phyloP scores from a whole-genome alignment of 768 basidiomycete genomes.

The Trametes gibbosa region DNA sequence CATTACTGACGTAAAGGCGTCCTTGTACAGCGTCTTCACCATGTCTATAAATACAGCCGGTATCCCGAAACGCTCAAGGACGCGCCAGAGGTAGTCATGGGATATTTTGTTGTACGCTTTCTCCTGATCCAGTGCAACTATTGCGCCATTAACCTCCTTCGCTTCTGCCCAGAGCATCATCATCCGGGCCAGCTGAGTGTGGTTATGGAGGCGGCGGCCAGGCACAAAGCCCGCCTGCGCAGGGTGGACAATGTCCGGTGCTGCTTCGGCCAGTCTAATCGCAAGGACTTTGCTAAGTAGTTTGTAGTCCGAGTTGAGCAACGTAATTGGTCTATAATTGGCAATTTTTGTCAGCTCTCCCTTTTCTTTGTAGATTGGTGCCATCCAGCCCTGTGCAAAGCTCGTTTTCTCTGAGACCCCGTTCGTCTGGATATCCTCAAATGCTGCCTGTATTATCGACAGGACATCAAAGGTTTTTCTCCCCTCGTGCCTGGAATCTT shows the following conservation, averaged over 20 bases:
- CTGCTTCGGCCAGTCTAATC: constrained; percentile 13
- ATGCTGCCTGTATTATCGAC: neutral
- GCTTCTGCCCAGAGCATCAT: constrained; percentile 18
- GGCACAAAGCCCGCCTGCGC: constrained; percentile 41
- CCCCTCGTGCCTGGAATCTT: neutral
- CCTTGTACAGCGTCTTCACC: constrained; percentile 5
- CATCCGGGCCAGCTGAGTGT: constrained; percentile 28
- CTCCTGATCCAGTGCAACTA: constrained; percentile 20
- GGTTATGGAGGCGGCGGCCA: constrained; percentile 32
- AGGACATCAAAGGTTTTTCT: neutral
- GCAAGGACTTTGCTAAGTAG: constrained; percentile 28
- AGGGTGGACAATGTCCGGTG: constrained; percentile 28
- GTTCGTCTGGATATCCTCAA: neutral
- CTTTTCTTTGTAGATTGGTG: constrained; percentile 43
- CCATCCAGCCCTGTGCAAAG: constrained; percentile 35
- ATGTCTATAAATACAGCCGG: constrained; percentile 21
- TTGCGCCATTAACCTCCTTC: constrained; percentile 8
- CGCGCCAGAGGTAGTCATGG: constrained; percentile 19
- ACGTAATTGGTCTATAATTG: constrained; percentile 23
- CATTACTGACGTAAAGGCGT: neutral
- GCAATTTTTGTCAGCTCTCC: constrained; percentile 9
- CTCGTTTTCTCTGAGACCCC: neutral
- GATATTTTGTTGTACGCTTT: constrained; percentile 24
- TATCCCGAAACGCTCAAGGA: constrained; percentile 4
- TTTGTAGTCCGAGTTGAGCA: constrained; percentile 35